Evolutionary conservation across 768 basidiomycete species (phyloP).

Genomic region (Trametes coccinea): DNA sequence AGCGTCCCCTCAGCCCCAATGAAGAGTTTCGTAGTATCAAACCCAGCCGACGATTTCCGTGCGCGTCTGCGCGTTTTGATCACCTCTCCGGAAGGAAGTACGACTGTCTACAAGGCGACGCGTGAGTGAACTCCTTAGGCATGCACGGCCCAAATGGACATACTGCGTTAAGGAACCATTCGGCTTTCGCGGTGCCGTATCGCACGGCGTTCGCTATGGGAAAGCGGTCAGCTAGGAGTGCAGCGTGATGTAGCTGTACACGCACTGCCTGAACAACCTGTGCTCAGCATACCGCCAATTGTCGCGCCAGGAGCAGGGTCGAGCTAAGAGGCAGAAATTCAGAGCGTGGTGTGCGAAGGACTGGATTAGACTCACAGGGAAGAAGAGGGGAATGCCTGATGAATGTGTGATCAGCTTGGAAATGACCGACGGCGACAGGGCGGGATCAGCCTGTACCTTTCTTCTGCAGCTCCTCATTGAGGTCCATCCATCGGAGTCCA

Average conservation of each 20-base stretch:
- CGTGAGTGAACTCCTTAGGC: background rate
- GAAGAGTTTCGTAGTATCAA: conserved; percentile 82
- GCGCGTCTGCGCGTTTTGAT: conserved; percentile 83
- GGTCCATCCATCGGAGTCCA: conserved; percentile 68
- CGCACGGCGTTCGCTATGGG: conserved; percentile 72
- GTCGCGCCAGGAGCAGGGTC: conserved; percentile 81
- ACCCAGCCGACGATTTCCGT: conserved; percentile 86
- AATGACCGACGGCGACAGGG: background rate
- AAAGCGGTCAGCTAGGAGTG: background rate
- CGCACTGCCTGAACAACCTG: conserved; percentile 83
- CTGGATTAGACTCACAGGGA: conserved; percentile 54
- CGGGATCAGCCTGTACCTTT: conserved; percentile 43
- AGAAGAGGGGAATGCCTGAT: conserved; percentile 77
- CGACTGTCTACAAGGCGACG: conserved; percentile 62
- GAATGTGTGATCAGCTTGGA: background rate
- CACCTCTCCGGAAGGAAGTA: conserved; percentile 84
- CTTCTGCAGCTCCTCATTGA: conserved; percentile 66
- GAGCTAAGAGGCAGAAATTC: conserved; percentile 41
- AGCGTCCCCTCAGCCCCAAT: conserved; percentile 83
- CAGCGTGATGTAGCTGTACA: conserved; percentile 2
- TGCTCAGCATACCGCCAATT: conserved; percentile 84
- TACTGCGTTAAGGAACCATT: conserved; percentile 89
- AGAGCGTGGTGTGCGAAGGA: background rate
- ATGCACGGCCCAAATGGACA: conserved; percentile 21
- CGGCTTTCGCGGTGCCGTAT: conserved; percentile 86